Evolutionary conservation across 352 stramenopile species (phyloP), one percentile per base, ranked within the genome.

Genomic region (Phytophthora sp.): DNA sequence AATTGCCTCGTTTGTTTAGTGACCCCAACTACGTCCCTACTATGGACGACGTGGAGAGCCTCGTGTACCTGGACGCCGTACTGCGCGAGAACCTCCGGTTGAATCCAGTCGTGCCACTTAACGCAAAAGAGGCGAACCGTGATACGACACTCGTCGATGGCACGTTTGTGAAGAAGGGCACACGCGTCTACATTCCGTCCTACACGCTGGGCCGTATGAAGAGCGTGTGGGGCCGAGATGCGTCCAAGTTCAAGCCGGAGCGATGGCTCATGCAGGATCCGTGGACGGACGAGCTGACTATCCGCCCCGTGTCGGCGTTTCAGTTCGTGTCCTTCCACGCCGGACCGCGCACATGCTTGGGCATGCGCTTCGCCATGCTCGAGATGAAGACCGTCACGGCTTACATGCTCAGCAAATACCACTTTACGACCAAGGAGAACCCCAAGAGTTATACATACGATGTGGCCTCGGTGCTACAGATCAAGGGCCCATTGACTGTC

Each of bases 31-130:
- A 76, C 50, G 44, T 83, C n/a, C 73, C 73, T 1, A 80, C 68
- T 0, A 63, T 76, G 24, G 80, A 90, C 9, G 63, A 90, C n/a
- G 59, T 84, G 18, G 70, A 85, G 38, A 29, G 63, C 11, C 69
- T 94, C 6, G 49, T 78, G 16, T 95, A 89, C 49, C 50, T 91
- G 12, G 73, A 87, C 29, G 86, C 82, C 4, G 75, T 82, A 8
- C 45, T 93, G 23, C 69, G 67, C 7, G 87, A 95, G 57, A 88
- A 77, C 16, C 46, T 94, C 50, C 74, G 87, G 0, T 53, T 95
- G 33, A 86, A 88, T 55, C 87, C 86, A n/a, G 46, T 79, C 13
- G 70, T 89, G 9, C 86, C 87, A 3, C 69, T 79, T 15, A 87
- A 88, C 18, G 68, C 69, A 15, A 89, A 90, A 57, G 61, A 84